phyloP scores from a whole-genome alignment of 1,139 yeast genomes.

The Magnusiomyces suaveolens region DNA sequence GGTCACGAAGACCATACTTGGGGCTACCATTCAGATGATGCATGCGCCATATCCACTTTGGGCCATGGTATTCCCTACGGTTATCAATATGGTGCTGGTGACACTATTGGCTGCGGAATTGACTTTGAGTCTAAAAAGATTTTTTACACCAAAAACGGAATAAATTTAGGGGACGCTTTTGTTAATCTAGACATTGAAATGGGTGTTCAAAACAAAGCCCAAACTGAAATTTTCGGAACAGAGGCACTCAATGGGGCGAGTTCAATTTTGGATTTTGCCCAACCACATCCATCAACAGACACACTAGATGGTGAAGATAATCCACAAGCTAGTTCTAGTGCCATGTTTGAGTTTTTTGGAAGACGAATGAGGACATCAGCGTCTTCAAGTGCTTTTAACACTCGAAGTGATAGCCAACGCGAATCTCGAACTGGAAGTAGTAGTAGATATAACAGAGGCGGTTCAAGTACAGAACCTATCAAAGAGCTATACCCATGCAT shows the following conservation, averaged over 20 bases:
- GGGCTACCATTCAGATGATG: conserved; percentile 54
- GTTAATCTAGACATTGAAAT: conserved; percentile 27
- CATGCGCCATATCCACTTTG: conserved; percentile 40
- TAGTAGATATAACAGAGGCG: neutral
- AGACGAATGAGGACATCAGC: neutral
- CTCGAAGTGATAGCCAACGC: neutral
- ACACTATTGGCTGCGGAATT: conserved; percentile 76
- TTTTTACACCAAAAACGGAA: conserved; percentile 78
- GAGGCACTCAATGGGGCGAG: neutral
- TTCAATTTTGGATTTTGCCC: neutral
- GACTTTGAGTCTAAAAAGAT: conserved; percentile 55
- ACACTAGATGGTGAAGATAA: neutral
- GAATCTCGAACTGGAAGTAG: neutral
- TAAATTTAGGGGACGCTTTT: conserved; percentile 47
- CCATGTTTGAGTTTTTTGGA: neutral
- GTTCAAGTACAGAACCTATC: conserved; percentile 11
- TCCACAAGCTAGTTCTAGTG: too few relatives aligned
- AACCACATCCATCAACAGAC: neutral
- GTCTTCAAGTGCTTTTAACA: neutral
- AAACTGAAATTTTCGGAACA: neutral
- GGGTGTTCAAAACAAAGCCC: neutral
- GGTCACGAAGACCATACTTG: conserved; percentile 44
- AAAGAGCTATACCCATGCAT: conserved; percentile 40
- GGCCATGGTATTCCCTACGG: conserved; percentile 36
- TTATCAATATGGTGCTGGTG: conserved; percentile 42